These are phyloP conservation scores for Ilex paraguariensis DNA, from an alignment of 305 asterid species.

Conservation along the genomic window DNA sequence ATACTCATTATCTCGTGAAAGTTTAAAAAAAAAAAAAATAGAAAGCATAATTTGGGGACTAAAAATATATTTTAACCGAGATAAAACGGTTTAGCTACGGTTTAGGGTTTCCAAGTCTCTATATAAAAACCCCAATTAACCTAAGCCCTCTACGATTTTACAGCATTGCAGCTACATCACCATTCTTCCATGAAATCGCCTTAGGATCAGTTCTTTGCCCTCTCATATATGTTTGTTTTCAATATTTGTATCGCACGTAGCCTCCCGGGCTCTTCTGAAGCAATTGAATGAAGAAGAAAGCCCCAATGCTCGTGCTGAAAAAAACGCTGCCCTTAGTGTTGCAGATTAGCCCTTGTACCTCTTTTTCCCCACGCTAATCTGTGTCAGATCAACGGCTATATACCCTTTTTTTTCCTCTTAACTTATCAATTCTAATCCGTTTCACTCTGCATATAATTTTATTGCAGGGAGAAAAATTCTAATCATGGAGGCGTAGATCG, in stretches of 20 bases:
- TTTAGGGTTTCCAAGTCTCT: no score
- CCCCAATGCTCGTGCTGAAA: conserved; percentile 48
- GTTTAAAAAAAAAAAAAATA: no score
- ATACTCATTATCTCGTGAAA: no score
- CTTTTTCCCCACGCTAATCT: conserved; percentile 18
- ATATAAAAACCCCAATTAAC: no score
- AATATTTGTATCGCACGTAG: conserved; percentile 22
- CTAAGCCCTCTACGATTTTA: no score
- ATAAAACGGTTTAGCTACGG: no score
- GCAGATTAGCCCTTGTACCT: conserved; percentile 39
- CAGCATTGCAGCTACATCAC: no score
- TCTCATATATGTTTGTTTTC: no score
- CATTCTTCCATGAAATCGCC: no score
- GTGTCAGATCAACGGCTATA: conserved; percentile 41
- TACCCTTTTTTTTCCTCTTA: background rate
- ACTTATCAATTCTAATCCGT: background rate
- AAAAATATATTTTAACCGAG: no score
- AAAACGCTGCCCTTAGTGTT: conserved; percentile 30
- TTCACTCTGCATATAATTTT: background rate
- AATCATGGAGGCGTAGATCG: conserved; percentile 30
- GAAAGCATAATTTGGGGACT: no score
- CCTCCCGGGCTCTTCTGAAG: conserved; percentile 47
- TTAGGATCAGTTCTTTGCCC: no score
- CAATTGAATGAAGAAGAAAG: conserved; percentile 16
- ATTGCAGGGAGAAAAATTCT: conserved; percentile 15